Conservation (phyloP, 805 yeast species). For the Wickerhamomyces strasburgensis region DNA sequence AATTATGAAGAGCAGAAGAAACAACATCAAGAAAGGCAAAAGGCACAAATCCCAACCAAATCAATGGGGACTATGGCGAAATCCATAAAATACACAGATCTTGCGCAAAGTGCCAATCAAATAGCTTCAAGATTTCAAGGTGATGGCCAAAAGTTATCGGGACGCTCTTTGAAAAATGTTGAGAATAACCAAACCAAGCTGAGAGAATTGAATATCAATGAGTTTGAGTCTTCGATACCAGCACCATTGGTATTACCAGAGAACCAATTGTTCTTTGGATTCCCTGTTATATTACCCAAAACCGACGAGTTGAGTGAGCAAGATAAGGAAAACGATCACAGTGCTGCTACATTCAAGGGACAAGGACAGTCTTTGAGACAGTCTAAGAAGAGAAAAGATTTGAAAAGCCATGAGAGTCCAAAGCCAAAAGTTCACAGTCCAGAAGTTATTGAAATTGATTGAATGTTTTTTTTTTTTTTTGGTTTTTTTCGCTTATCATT, state of each 20-base stretch:
- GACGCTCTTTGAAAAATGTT: slow-evolving; percentile 33
- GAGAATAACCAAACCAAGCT: slow-evolving; percentile 6
- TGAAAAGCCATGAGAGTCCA: slow-evolving; percentile 44
- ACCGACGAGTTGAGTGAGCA: slow-evolving; percentile 29
- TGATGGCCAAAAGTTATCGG: slow-evolving; percentile 67
- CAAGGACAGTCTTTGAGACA: slow-evolving; percentile 74
- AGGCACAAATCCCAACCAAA: slow-evolving; percentile 2
- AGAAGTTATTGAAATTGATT: slow-evolving; percentile 74
- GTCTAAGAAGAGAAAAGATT: slow-evolving; percentile 64
- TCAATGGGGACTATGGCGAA: slow-evolving; percentile 72
- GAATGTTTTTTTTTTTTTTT: neutral
- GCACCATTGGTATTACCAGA: slow-evolving; percentile 70
- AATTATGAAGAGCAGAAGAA: slow-evolving; percentile 38
- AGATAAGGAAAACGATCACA: slow-evolving; percentile 23
- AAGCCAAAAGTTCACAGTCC: slow-evolving; percentile 67
- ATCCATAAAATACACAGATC: slow-evolving; percentile 57
- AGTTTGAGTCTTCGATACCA: too few relatives aligned
- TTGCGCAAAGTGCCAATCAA: slow-evolving; percentile 41
- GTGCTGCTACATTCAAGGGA: slow-evolving; percentile 43
- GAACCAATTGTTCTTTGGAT: slow-evolving; percentile 91
- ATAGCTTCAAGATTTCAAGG: slow-evolving; percentile 43
- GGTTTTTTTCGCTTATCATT: slow-evolving; percentile 1
- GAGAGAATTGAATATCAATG: too few relatives aligned
- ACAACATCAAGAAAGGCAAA: slow-evolving; percentile 30
- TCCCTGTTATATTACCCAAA: slow-evolving; percentile 55